A percentile compares a stretch with the other conserved stretches of the same genome.
Evolutionary conservation across 208 protist genomes (phyloP).

Genomic region (Crithidia brevicula): DNA sequence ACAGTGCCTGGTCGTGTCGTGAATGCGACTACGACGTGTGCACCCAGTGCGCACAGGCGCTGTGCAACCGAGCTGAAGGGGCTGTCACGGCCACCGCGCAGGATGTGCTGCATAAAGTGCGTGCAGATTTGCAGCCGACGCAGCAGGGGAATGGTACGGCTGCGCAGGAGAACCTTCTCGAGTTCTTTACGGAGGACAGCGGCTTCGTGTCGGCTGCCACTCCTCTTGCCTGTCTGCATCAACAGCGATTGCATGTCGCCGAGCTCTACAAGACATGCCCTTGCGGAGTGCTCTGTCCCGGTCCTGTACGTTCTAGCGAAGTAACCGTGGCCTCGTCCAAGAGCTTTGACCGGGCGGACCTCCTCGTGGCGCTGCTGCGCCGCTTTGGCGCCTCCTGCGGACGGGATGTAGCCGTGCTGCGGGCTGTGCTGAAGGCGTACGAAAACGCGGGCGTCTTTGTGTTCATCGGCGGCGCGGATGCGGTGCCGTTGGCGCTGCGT

Average conservation of each 20-base stretch:
- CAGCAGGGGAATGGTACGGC: constrained; percentile 1
- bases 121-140: neutral
- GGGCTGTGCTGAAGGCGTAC: constrained; percentile 58
- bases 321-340: neutral
- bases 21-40: constrained; percentile 88
- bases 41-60: constrained; percentile 46
- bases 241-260: constrained; percentile 22
- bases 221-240: constrained; percentile 6
- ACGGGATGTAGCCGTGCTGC: constrained; percentile 38
- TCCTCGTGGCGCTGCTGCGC: constrained; percentile 39
- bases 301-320: constrained; percentile 3
- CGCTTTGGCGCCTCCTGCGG: constrained; percentile 25
- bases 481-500: constrained; percentile 48
- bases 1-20: constrained; percentile 71
- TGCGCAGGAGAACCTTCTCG: neutral
- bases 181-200: constrained; percentile 45
- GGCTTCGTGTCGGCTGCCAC: constrained; percentile 33
- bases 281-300: constrained; percentile 38
- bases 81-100: constrained; percentile 56
- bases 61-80: constrained; percentile 48
- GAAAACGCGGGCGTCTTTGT: constrained; percentile 32
- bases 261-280: constrained; percentile 21
- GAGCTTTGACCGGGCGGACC: neutral
- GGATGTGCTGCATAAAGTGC: constrained; percentile 49
- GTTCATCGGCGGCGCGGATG: constrained; percentile 56